A percentile compares a stretch with the other conserved stretches of the same genome.
Evolutionary conservation across 495 filamentous ascomycete genomes (phyloP).

Genomic region (Jackrogersella minutella): DNA sequence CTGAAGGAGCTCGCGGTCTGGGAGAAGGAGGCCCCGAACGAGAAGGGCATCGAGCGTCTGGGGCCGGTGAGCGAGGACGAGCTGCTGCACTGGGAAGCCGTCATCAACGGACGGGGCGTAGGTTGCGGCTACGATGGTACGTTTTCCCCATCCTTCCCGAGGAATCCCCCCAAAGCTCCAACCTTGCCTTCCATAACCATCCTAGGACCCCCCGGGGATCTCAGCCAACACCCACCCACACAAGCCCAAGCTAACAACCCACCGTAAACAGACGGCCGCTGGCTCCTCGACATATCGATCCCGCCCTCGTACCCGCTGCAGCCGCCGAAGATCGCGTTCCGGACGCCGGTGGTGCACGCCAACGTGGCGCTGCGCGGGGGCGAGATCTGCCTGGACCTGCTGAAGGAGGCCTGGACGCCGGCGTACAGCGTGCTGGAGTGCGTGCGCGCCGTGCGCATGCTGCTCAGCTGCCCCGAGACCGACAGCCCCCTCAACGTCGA

Average conservation of each 20-base stretch:
- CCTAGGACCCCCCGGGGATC: not conserved
- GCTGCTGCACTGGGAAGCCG: slow-evolving; percentile 78
- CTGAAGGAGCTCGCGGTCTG: slow-evolving; percentile 54
- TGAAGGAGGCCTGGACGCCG: slow-evolving; percentile 84
- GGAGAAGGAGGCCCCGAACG: slow-evolving; percentile 48
- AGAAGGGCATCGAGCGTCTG: slow-evolving; percentile 64
- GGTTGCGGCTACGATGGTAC: slow-evolving; percentile 76
- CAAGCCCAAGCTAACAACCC: not conserved
- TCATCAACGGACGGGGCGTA: slow-evolving; percentile 72
- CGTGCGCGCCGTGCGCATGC: slow-evolving; percentile 77
- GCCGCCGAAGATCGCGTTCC: slow-evolving; percentile 80
- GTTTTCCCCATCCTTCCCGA: slow-evolving; percentile 11
- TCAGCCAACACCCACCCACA: too few species aligned
- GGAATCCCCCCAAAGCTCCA: not conserved
- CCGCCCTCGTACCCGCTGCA: slow-evolving; percentile 79
- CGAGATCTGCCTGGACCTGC: slow-evolving; percentile 90
- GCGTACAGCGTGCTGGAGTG: slow-evolving; percentile 81
- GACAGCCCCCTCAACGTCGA: slow-evolving; percentile 92
- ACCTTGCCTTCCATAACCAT: not conserved
- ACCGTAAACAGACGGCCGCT: slow-evolving; percentile 70
- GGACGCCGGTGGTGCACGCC: slow-evolving; percentile 83
- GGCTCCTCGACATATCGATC: slow-evolving; percentile 80
- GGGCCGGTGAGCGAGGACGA: slow-evolving; percentile 74
- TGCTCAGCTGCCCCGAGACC: slow-evolving; percentile 77
- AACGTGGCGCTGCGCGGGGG: slow-evolving; percentile 84